phyloP scores from a whole-genome alignment of 768 basidiomycete species.

The Tylopilus sp. region DNA sequence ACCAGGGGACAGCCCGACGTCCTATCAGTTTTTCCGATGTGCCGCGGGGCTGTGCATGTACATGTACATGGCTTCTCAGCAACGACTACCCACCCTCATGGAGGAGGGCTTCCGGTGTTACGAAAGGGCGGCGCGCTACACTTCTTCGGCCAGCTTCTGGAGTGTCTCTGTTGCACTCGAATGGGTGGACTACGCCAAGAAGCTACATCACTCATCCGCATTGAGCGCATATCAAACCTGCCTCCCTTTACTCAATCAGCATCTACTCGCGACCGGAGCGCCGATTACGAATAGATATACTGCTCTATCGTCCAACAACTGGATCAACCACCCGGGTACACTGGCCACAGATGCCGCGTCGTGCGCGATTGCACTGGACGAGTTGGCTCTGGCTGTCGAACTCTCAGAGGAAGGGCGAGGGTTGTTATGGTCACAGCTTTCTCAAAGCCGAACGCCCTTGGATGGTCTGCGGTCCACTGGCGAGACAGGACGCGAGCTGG shows the following conservation, averaged over 20 bases:
- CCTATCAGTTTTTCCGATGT: background rate
- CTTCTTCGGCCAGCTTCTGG: background rate
- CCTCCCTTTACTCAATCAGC: slow-evolving; percentile 16
- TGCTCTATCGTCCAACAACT: slow-evolving; percentile 4
- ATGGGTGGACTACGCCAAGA: slow-evolving; percentile 14
- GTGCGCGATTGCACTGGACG: slow-evolving; percentile 22
- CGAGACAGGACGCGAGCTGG: slow-evolving; percentile 16
- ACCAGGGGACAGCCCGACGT: slow-evolving; percentile 3
- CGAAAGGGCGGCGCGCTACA: slow-evolving; percentile 12
- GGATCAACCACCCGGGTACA: background rate
- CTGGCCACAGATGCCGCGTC: slow-evolving; percentile 25
- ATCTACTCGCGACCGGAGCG: slow-evolving; percentile 13
- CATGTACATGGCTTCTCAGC: background rate
- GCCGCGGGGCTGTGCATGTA: background rate
- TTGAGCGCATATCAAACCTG: slow-evolving; percentile 22
- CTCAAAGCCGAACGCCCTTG: slow-evolving; percentile 25
- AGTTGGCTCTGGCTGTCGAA: slow-evolving; percentile 28
- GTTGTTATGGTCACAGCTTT: slow-evolving; percentile 29
- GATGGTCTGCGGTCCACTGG: slow-evolving; percentile 19
- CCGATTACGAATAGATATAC: slow-evolving; percentile 17
- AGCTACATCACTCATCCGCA: slow-evolving; percentile 13
- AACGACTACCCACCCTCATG: background rate
- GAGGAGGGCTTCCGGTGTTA: slow-evolving; percentile 14
- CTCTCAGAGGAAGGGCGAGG: slow-evolving; percentile 34
- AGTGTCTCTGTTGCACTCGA: slow-evolving; percentile 11